Evolutionary conservation across 2,329 filamentous ascomycete genomes (phyloP).

Genomic region (Chlorencoelia australis): DNA sequence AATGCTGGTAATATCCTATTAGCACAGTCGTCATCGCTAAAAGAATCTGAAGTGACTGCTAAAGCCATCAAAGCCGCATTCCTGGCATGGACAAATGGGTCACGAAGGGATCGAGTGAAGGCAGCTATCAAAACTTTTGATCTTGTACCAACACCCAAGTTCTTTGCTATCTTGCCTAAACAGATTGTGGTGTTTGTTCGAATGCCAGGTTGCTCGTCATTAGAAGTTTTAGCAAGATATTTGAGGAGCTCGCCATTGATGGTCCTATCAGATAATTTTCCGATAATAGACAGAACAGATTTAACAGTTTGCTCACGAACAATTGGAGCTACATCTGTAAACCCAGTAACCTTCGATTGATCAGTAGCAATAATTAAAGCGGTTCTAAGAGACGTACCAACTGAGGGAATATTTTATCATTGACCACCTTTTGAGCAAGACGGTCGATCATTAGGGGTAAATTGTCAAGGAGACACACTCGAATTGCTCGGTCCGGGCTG

Average conservation of each 20-base stretch:
- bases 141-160: conserved; percentile 67
- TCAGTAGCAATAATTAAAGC: conserved; percentile 12
- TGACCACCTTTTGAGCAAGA: conserved; percentile 77
- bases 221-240: conserved; percentile 88
- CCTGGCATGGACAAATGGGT: conserved; percentile 89
- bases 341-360: conserved; percentile 67
- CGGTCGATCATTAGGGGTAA: conserved; percentile 86
- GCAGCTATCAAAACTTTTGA: conserved; percentile 89
- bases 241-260: conserved; percentile 89
- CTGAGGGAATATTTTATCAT: conserved; percentile 93
- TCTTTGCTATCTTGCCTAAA: conserved; percentile 87
- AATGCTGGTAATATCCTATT: conserved; percentile 72
- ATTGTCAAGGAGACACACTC: conserved; percentile 84
- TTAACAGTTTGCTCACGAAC: conserved; percentile 95
- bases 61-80: conserved; percentile 84
- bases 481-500: conserved; percentile 84
- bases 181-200: conserved; percentile 98
- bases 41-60: conserved; percentile 74
- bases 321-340: conserved; percentile 81
- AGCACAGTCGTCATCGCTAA: conserved; percentile 84
- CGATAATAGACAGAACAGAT: conserved; percentile 76
- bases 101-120: conserved; percentile 78
- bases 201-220: conserved; percentile 95
- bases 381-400: conserved; percentile 46
- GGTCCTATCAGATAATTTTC: conserved; percentile 82